A percentile compares a stretch with the other conserved stretches of the same genome.
Evolutionary conservation across 2,329 filamentous ascomycete species (phyloP).

Genomic region (Calonectria pteridis): DNA sequence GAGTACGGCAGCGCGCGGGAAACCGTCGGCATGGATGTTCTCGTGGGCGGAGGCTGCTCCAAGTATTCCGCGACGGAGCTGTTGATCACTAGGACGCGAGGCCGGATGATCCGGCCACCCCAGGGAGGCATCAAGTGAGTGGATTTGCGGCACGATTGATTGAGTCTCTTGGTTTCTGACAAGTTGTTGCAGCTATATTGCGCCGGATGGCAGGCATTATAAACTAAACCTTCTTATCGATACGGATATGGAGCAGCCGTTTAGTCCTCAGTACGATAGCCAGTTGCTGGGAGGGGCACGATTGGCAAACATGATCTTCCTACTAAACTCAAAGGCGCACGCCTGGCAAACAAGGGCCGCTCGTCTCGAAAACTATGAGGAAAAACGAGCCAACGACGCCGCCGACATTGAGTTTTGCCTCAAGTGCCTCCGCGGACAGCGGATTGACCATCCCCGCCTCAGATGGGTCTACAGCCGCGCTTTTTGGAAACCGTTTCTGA

Average conservation of each 20-base stretch:
- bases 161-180: neutral
- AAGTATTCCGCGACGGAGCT: neutral
- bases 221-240: neutral
- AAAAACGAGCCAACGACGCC: neutral
- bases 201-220: neutral
- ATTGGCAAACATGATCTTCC: neutral
- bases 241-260: neutral
- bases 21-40: neutral
- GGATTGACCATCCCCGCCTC: neutral
- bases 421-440: neutral
- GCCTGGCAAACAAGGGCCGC: neutral
- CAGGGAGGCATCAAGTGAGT: constrained; percentile 2
- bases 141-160: neutral
- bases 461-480: neutral
- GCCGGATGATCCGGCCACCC: constrained; percentile 1
- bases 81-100: neutral
- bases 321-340: neutral
- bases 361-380: neutral
- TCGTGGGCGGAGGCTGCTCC: neutral
- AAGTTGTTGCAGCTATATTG: neutral
- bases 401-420: neutral
- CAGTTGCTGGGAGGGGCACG: neutral
- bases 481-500: neutral
- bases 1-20: neutral
- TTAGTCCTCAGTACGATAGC: neutral